Evolutionary conservation across 306 rosid species (phyloP).

Genomic region (Hippophae tibetana): DNA sequence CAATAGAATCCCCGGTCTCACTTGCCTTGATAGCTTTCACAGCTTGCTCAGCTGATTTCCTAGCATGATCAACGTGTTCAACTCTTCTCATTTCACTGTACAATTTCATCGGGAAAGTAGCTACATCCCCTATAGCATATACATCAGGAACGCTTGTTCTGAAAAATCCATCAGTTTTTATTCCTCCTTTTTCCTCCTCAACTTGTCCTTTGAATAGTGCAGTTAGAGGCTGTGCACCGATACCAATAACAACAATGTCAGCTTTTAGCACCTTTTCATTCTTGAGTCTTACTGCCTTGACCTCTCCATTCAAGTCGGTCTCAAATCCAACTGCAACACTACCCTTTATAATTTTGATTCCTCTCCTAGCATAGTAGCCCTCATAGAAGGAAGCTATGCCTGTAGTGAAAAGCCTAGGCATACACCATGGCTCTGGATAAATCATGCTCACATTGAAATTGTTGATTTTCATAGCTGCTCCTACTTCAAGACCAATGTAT

Average conservation of each 20-base stretch:
- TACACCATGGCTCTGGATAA: conserved; percentile 19
- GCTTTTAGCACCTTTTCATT: conserved; percentile 30
- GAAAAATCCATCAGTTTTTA: conserved; percentile 27
- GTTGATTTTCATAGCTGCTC: conserved; percentile 34
- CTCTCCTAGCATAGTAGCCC: conserved; percentile 20
- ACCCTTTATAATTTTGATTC: conserved; percentile 28
- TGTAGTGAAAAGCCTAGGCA: conserved; percentile 27
- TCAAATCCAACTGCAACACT: conserved; percentile 15
- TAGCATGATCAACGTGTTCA: conserved; percentile 42
- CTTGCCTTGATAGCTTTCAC: conserved; percentile 30
- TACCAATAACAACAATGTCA: conserved; percentile 36
- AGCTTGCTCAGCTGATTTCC: conserved; percentile 38
- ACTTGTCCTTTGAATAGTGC: conserved; percentile 30
- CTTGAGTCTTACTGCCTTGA: conserved; percentile 30
- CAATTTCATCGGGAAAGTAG: conserved; percentile 28
- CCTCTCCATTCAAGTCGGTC: conserved; percentile 12
- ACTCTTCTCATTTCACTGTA: conserved; percentile 33
- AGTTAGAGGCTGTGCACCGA: conserved; percentile 27
- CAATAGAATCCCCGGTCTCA: conserved; percentile 12
- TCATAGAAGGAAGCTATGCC: conserved; percentile 34
- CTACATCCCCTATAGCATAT: conserved; percentile 33
- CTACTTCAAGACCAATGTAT: conserved; percentile 43
- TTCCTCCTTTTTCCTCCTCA: conserved; percentile 24
- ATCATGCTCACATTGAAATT: conserved; percentile 36
- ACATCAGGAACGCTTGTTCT: conserved; percentile 20